Percentiles rank a stretch among this genome's conserved stretches.
phyloP scores from a whole-genome alignment of 2,329 filamentous ascomycete species.

The Neospermospora avenae region DNA sequence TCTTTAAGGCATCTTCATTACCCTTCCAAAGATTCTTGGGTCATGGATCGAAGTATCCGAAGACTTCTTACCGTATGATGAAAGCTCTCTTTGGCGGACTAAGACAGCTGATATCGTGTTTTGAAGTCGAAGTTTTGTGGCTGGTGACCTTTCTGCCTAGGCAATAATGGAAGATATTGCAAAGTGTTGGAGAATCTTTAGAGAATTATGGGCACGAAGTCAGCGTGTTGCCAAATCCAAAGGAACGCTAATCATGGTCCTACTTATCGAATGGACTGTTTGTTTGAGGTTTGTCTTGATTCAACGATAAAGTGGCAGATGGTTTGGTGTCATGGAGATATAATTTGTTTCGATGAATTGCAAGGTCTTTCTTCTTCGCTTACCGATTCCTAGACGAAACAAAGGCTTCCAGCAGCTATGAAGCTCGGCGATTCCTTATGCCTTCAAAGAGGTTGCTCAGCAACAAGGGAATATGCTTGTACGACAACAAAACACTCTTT shows the following conservation, averaged over 20 bases:
- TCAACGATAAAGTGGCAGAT: no score
- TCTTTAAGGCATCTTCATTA: conserved; percentile 36
- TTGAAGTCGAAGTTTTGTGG: conserved; percentile 30
- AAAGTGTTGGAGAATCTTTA: conserved; percentile 34
- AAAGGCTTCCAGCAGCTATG: no score
- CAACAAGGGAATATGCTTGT: no score
- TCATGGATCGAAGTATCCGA: conserved; percentile 27
- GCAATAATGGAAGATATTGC: conserved; percentile 35
- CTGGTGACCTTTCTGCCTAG: conserved; percentile 37
- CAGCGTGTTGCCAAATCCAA: conserved; percentile 39
- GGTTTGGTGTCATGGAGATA: no score
- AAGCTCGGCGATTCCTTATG: no score
- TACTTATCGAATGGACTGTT: background rate
- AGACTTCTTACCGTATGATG: conserved; percentile 32
- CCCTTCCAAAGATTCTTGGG: conserved; percentile 32
- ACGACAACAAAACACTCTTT: no score
- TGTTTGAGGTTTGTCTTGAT: background rate
- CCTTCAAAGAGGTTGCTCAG: no score
- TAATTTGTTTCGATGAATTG: no score
- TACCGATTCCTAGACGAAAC: no score
- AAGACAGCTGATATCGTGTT: conserved; percentile 32
- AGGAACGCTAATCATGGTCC: conserved; percentile 23
- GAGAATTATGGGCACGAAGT: conserved; percentile 37
- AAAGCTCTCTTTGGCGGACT: conserved; percentile 34
- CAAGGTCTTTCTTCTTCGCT: background rate